Evolutionary conservation across 1,139 yeast genomes (phyloP), one percentile per base, ranked within the genome.

Genomic region (Hemisphaericaspora lyxosophila): DNA sequence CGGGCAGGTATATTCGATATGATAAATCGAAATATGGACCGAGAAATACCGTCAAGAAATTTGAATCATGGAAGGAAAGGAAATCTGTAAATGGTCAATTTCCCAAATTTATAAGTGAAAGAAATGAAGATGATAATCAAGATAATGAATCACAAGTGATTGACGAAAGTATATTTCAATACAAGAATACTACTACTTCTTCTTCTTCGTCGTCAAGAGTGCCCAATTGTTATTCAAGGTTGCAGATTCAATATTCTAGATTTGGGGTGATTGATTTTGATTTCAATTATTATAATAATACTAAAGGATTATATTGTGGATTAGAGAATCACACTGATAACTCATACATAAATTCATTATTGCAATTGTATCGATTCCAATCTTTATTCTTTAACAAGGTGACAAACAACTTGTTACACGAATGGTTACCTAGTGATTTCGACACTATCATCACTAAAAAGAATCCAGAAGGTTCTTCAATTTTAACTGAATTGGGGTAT

Each of bases 261-360:
- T 92, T 89, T 60, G 98, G 98, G 14, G 90, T 94, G 20, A 89
- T 85, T 49, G 97, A 89, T 60, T 92, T 92, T 62, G 97, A 94
- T 63, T 92, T 92, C 55, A 82, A 78, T 39, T 84, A 81, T 51
- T 92, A 85, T 65, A 89, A 90, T 55, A 69, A 72, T 34, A 86
- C 97, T 0, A 53, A 59, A 2, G 56, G 53, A 1, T 28, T 34
- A 17, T 85, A 70, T 49, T 78, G 96, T n/a, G 97, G 98, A 0
- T 67, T 94, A 23, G 97, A 92, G 57, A 84, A 89, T 14, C 94
- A 88, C 54, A 75, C 85, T 11, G 89, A 85, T 37, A 87, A 86
- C 52, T 77, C 95, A 0, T 88, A 87, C 55, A 73, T 85, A 39
- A 94, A 94, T 55, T 73, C 96, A 0, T 62, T 90, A 24, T 53